These are phyloP conservation scores for Phaeodactylum tricornutum DNA, from an alignment of 108 stramenopile species.

Conservation along the genomic window DNA sequence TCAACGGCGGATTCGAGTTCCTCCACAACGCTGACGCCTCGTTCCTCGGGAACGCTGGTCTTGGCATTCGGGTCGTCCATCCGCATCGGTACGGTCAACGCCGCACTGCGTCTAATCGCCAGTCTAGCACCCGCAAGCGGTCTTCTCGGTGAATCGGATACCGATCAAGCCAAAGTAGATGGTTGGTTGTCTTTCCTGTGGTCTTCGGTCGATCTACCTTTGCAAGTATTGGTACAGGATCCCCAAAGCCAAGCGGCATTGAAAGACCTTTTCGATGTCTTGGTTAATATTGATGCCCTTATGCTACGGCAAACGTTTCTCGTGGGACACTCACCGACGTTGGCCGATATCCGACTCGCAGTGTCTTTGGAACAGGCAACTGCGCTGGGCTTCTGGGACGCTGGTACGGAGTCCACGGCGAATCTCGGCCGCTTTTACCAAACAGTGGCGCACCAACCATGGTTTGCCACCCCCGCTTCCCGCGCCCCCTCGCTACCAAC, in stretches of 20 bases:
- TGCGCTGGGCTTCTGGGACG: not conserved
- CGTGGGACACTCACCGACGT: conserved; percentile 10
- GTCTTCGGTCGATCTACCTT: conserved; percentile 21
- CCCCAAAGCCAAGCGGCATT: conserved; percentile 1
- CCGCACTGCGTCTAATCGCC: conserved; percentile 20
- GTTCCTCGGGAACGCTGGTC: conserved; percentile 11
- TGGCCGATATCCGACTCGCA: conserved; percentile 22
- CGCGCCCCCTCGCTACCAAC: too few relatives aligned
- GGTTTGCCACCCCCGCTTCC: not conserved
- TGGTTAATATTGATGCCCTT: too few relatives aligned
- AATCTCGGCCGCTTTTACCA: conserved; percentile 1
- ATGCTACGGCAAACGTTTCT: conserved; percentile 12
- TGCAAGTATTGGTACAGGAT: not conserved
- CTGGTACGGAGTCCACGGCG: not conserved
- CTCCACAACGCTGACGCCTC: not conserved
- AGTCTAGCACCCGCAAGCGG: conserved; percentile 3
- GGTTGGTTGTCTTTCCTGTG: conserved; percentile 27
- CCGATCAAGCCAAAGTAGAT: conserved; percentile 22
- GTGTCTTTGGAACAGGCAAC: conserved; percentile 2
- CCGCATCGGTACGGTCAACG: conserved; percentile 8
- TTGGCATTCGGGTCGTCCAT: conserved; percentile 1
- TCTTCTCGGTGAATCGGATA: conserved; percentile 12
- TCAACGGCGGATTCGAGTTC: conserved; percentile 1
- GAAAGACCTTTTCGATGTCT: conserved; percentile 1
- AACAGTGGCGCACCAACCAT: conserved; percentile 4